Conservation (phyloP, 164 flowering plant species). For the Aristolochia californica region DNA sequence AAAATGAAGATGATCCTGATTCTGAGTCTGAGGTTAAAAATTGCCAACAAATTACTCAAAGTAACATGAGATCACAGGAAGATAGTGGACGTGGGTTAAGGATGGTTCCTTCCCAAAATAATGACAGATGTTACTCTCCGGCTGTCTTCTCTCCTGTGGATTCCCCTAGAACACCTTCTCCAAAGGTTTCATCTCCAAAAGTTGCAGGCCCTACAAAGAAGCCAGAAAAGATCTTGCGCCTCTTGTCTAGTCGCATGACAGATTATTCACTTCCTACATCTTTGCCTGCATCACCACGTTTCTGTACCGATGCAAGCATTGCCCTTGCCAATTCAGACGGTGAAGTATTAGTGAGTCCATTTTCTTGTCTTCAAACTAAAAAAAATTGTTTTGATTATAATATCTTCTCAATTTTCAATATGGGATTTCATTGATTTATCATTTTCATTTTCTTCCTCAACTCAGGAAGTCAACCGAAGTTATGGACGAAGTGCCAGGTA, state of each 20-base stretch:
- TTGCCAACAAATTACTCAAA: conserved; percentile 6
- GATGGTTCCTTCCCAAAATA: conserved; percentile 5
- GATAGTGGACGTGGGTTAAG: conserved; percentile 13
- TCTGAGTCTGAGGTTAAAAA: conserved; percentile 16
- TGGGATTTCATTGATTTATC: neutral
- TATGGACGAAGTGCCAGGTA: conserved; percentile 15
- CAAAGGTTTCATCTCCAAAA: conserved; percentile 35
- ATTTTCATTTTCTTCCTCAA: neutral
- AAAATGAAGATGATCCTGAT: conserved; percentile 28
- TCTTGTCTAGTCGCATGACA: conserved; percentile 27
- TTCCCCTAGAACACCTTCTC: conserved; percentile 34
- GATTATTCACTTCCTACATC: conserved; percentile 22
- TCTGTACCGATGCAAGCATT: conserved; percentile 20
- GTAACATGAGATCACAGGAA: conserved; percentile 11
- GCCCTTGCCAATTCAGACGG: conserved; percentile 36
- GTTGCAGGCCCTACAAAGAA: conserved; percentile 13
- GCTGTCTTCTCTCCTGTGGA: conserved; percentile 25
- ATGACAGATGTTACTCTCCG: conserved; percentile 22
- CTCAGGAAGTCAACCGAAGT: conserved; percentile 25
- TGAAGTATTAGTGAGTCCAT: conserved; percentile 31
- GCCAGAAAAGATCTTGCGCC: conserved; percentile 28
- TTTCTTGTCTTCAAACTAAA: neutral
- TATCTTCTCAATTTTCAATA: neutral
- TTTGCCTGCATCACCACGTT: conserved; percentile 31
- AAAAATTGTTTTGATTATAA: conserved; percentile 1